Percentiles rank a stretch among this genome's conserved stretches.
Evolutionary conservation across 495 filamentous ascomycete genomes (phyloP).

Genomic region (Aspergillus steynii): DNA sequence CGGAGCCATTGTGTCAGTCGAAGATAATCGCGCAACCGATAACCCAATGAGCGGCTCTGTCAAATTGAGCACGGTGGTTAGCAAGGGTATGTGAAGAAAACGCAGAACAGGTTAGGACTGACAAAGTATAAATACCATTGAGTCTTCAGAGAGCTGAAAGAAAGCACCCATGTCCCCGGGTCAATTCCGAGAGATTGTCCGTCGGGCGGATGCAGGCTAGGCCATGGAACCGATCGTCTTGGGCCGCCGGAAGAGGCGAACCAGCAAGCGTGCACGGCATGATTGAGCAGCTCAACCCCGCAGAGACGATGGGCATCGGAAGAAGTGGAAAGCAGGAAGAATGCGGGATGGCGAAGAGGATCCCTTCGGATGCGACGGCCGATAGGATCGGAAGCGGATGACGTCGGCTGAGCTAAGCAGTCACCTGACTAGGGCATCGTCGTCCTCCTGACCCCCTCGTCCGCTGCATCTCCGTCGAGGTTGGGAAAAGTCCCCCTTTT

Average conservation of each 20-base stretch:
- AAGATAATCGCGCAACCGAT: background rate
- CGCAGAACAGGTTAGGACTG: background rate
- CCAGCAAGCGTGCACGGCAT: background rate
- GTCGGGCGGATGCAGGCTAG: slow-evolving; percentile 14
- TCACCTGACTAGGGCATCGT: background rate
- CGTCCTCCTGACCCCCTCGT: too few relatives aligned
- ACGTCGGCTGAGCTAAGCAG: background rate
- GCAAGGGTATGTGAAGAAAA: background rate
- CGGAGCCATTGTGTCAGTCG: slow-evolving; percentile 1
- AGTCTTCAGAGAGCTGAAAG: background rate
- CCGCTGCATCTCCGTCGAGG: too few relatives aligned
- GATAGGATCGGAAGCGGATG: slow-evolving; percentile 23
- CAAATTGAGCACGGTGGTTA: background rate
- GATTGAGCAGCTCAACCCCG: slow-evolving; percentile 12
- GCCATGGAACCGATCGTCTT: background rate
- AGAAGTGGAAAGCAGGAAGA: background rate
- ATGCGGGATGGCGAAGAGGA: slow-evolving; percentile 4
- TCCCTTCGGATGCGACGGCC: slow-evolving; percentile 19
- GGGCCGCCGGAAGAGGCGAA: background rate
- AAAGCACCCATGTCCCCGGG: slow-evolving; percentile 8
- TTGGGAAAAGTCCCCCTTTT: background rate
- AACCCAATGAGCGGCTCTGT: too few relatives aligned
- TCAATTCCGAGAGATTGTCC: slow-evolving; percentile 16
- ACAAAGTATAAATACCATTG: background rate
- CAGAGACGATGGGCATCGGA: slow-evolving; percentile 12